phyloP scores from a whole-genome alignment of 2,329 filamentous ascomycete genomes.

The Hypoxylon sp. region DNA sequence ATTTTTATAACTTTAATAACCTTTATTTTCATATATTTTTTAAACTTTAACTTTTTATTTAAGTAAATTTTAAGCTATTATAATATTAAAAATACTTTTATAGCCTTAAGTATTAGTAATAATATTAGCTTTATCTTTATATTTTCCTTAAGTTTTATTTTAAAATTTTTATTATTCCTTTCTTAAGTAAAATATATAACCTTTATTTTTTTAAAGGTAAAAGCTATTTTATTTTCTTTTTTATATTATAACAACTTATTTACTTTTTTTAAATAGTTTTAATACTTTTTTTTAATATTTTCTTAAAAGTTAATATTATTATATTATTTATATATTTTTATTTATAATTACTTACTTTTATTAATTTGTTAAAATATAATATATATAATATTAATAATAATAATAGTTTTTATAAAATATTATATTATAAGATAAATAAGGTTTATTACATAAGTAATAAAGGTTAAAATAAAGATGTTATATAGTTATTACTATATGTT shows the following conservation, averaged over 20 bases:
- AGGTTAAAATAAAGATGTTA: no score
- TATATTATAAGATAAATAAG: no score
- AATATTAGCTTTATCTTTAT: background rate
- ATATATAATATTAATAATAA: slow-evolving; percentile 22
- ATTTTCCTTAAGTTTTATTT: no score
- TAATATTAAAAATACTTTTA: slow-evolving; percentile 7
- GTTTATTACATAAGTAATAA: no score
- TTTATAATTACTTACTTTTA: slow-evolving; percentile 12
- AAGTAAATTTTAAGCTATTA: slow-evolving; percentile 11
- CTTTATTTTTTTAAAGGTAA: no score
- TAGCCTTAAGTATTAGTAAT: background rate
- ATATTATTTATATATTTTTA: slow-evolving; percentile 18
- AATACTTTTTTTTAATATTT: slow-evolving; percentile 9
- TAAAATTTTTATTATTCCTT: no score
- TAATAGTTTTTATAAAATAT: slow-evolving; percentile 8
- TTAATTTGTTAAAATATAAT: slow-evolving; percentile 10
- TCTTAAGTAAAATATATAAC: no score
- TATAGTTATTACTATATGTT: no score
- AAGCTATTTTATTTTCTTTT: no score
- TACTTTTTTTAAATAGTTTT: no score
- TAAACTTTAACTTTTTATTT: slow-evolving; percentile 13
- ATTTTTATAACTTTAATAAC: no score
- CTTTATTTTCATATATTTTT: background rate
- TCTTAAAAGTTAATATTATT: slow-evolving; percentile 11
- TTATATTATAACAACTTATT: no score